Evolutionary conservation across 192 early-diverging fungal genomes (phyloP), one percentile per base, ranked within the genome.

Genomic region (Coemansia reversa): DNA sequence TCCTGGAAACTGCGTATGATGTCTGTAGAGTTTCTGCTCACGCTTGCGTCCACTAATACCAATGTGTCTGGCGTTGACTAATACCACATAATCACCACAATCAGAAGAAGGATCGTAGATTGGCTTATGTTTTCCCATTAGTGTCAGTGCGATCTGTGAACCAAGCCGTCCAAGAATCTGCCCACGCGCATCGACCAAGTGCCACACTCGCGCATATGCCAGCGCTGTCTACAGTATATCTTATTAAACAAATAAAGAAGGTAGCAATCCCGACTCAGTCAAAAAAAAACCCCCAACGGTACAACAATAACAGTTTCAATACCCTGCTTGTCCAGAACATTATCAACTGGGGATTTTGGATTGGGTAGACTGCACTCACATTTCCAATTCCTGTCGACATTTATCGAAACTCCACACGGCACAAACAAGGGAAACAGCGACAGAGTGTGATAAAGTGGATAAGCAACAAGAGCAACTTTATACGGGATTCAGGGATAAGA

Each of bases 51-150:
- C 94, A 25, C 91, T 87, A 14, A 94, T 85, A 19, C 73, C 79
- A 11, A 94, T 73, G 63, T 91, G 86, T 56, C 86, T 86, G 25
- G 94, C 92, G 67, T 98, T 98, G 63, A 94, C 89, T 14, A 98
- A 93, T 1, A 98, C 94, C 0, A 98, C 96, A 68, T 95, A 94
- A 72, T 98, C 96, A 39, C 96, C 96, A 74, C 88, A 89, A 79
- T 98, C 96, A 18, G 88, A 82, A 51, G 93, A 91, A 39, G 93
- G 94, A 69, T 94, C 84, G 66, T 86, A 94, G 49, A 91, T 91
- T 23, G 94, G 94, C 87, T 96, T 96, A 82, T 98, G 92, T 74
- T 98, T 98, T 29, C 96, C 96, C 84, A 94, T 91, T 39, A 98
- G 85, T 19, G 94, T 94, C 45, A 91, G 91, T 66, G 90, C 89